Conservation (phyloP, 75 land plant species). For the Isoetes taiwanensis region DNA sequence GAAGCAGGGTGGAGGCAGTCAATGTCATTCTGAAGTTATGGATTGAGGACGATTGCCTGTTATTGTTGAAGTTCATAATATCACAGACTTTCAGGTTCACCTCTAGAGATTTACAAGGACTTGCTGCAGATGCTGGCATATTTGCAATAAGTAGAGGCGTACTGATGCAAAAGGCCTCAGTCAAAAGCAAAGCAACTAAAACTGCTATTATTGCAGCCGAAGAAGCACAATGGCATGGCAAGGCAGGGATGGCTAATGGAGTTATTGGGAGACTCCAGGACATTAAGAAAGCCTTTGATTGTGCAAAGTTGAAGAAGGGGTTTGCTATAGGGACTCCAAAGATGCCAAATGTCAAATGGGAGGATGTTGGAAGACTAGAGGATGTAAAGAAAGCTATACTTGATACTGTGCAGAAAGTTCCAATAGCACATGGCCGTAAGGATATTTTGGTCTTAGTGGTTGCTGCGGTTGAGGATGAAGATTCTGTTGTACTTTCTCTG, state of each 20-base stretch:
- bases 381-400: background rate
- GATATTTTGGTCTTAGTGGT: slow-evolving; percentile 44
- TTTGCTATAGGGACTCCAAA: slow-evolving; percentile 4
- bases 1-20: no score
- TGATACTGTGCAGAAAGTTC: slow-evolving; percentile 4
- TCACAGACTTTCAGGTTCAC: background rate
- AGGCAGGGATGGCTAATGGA: no score
- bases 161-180: no score
- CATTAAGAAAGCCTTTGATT: background rate
- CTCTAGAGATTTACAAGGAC: background rate
- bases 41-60: background rate
- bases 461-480: slow-evolving; percentile 59
- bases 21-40: no score
- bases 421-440: slow-evolving; percentile 14
- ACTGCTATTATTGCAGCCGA: background rate
- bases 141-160: background rate
- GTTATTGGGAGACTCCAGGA: background rate
- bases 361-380: background rate
- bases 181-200: no score
- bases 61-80: background rate
- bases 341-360: slow-evolving; percentile 8
- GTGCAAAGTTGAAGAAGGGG: background rate
- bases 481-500: slow-evolving; percentile 46
- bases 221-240: background rate
- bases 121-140: background rate